These are phyloP conservation scores for Bothriochloa decipiens DNA, from an alignment of 176 grass and related monocot species.

Conservation along the genomic window DNA sequence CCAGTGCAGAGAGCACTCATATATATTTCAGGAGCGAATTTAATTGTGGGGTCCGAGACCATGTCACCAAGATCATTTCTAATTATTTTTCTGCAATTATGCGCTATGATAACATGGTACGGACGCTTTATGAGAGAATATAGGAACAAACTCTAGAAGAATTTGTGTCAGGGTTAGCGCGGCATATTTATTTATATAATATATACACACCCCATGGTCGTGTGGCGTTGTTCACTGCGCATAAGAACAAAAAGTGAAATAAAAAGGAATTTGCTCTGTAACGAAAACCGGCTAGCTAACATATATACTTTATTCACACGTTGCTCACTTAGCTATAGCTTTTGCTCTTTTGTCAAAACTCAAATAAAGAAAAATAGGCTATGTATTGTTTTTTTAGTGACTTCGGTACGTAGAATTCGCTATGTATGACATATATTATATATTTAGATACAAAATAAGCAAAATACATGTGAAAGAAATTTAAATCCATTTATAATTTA, in stretches of 20 bases:
- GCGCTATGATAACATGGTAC: constrained; percentile 53
- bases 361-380: no score
- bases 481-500: no score
- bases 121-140: constrained; percentile 25
- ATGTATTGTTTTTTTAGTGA: no score
- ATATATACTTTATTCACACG: no score
- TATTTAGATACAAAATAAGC: no score
- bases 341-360: no score
- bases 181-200: background rate
- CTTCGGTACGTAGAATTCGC: no score
- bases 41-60: constrained; percentile 38
- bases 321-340: no score
- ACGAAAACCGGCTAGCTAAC: no score
- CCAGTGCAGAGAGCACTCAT: constrained; percentile 57
- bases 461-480: no score
- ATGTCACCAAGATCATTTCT: constrained; percentile 19
- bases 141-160: background rate
- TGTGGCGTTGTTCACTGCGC: background rate
- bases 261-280: no score
- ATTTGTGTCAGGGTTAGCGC: constrained; percentile 24
- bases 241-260: background rate
- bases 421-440: no score
- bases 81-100: constrained; percentile 43
- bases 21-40: constrained; percentile 34
- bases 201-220: background rate